Evolutionary conservation across 768 basidiomycete species (phyloP).

Genomic region (Leccinum subgranulosum): DNA sequence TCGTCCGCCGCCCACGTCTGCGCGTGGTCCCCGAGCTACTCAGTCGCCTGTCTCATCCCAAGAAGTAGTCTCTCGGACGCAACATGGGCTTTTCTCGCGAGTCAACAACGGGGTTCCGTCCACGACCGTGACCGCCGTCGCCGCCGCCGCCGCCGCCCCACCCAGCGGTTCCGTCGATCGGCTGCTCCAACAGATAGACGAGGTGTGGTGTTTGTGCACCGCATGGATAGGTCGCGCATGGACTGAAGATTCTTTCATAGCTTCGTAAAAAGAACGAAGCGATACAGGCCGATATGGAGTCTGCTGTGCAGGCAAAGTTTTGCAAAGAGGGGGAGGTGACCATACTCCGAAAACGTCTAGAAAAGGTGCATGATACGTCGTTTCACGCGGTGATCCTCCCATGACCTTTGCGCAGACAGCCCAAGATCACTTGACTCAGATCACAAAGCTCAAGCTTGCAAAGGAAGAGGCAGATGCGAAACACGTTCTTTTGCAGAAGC

Average conservation of each 20-base stretch:
- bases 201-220: constrained; percentile 37
- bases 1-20: constrained; percentile 16
- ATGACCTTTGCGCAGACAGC: constrained; percentile 40
- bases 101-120: constrained; percentile 4
- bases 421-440: constrained; percentile 55
- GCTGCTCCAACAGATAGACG: constrained; percentile 39
- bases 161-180: constrained; percentile 10
- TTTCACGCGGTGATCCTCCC: not conserved
- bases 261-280: constrained; percentile 47
- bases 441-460: constrained; percentile 53
- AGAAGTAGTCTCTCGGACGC: constrained; percentile 11
- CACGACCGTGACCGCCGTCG: not conserved
- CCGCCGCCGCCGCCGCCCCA: not conserved
- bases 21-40: constrained; percentile 7
- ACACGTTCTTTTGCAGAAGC: constrained; percentile 53
- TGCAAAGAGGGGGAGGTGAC: constrained; percentile 70
- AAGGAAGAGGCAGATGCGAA: constrained; percentile 61
- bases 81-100: constrained; percentile 10
- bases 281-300: constrained; percentile 44
- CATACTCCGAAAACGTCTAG: constrained; percentile 61
- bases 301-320: constrained; percentile 48
- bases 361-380: constrained; percentile 46
- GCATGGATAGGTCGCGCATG: constrained; percentile 9
- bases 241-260: constrained; percentile 32
- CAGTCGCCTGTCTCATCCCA: constrained; percentile 22